Evolutionary conservation across 768 basidiomycete species (phyloP).

Genomic region (Pisolithus microcarpus): DNA sequence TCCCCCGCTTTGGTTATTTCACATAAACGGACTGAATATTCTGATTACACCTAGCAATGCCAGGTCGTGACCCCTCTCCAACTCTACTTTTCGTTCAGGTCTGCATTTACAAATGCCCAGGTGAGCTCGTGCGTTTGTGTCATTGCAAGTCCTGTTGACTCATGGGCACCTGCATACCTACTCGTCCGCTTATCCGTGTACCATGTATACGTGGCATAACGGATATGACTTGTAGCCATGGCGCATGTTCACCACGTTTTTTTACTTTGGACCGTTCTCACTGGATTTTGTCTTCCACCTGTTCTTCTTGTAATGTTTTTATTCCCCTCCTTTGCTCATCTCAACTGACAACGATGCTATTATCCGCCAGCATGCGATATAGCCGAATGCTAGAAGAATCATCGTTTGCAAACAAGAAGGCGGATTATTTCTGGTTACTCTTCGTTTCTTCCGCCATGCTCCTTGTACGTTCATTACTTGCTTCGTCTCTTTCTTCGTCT

Average conservation of each 20-base stretch:
- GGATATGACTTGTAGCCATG: slow-evolving; percentile 50
- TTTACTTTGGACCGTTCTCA: slow-evolving; percentile 91
- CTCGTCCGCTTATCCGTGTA: slow-evolving; percentile 7
- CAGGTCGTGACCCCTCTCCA: slow-evolving; percentile 86
- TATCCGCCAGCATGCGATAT: slow-evolving; percentile 75
- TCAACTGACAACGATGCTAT: no score
- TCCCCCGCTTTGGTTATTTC: neutral
- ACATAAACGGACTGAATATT: neutral
- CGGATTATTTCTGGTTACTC: slow-evolving; percentile 95
- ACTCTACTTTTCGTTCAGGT: slow-evolving; percentile 87
- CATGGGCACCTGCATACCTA: neutral
- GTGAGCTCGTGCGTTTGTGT: slow-evolving; percentile 29
- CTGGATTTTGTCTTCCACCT: slow-evolving; percentile 95
- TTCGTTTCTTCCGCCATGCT: slow-evolving; percentile 79
- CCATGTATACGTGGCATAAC: slow-evolving; percentile 6
- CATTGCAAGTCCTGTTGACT: neutral
- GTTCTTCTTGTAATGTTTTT: slow-evolving; percentile 79
- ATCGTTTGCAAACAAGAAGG: slow-evolving; percentile 82
- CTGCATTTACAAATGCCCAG: slow-evolving; percentile 76
- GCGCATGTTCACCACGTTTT: slow-evolving; percentile 86
- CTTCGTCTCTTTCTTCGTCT: neutral
- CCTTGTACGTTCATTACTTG: slow-evolving; percentile 46
- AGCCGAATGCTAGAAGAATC: slow-evolving; percentile 96
- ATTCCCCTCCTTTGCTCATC: no score
- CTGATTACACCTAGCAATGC: slow-evolving; percentile 61